These are phyloP conservation scores for Selaginella tamariscina DNA, from an alignment of 75 land plant genomes.

Conservation along the genomic window DNA sequence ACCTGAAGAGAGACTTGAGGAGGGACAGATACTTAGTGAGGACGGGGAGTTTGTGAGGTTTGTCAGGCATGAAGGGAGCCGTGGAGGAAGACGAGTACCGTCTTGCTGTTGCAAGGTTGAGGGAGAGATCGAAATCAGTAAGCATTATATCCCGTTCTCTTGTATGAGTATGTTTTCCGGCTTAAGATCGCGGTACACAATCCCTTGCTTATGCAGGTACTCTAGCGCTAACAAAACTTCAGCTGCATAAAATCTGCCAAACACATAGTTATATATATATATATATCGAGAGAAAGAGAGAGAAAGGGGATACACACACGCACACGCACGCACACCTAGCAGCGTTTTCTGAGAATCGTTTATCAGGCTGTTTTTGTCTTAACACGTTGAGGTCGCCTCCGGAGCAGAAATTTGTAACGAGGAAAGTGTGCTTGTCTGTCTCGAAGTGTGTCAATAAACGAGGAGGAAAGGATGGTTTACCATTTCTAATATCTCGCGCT, in stretches of 20 bases:
- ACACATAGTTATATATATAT: neutral
- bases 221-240: conserved; percentile 10
- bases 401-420: neutral
- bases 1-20: no score
- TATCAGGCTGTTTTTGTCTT: conserved; percentile 1
- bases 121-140: neutral
- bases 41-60: no score
- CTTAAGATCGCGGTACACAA: conserved; percentile 9
- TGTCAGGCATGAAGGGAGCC: neutral
- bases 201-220: conserved; percentile 10
- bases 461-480: neutral
- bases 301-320: neutral
- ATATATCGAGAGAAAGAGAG: neutral
- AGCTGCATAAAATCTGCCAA: conserved; percentile 5
- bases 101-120: neutral
- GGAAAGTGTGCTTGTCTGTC: neutral
- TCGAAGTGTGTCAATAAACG: neutral
- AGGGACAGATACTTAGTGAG: no score
- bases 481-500: neutral
- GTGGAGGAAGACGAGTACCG: neutral
- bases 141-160: neutral
- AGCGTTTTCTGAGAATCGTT: conserved; percentile 2
- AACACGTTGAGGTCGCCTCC: neutral
- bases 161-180: neutral
- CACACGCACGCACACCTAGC: neutral